These are phyloP conservation scores for Fusarium praegraminearum DNA, from an alignment of 2,329 filamentous ascomycete genomes.

Conservation along the genomic window DNA sequence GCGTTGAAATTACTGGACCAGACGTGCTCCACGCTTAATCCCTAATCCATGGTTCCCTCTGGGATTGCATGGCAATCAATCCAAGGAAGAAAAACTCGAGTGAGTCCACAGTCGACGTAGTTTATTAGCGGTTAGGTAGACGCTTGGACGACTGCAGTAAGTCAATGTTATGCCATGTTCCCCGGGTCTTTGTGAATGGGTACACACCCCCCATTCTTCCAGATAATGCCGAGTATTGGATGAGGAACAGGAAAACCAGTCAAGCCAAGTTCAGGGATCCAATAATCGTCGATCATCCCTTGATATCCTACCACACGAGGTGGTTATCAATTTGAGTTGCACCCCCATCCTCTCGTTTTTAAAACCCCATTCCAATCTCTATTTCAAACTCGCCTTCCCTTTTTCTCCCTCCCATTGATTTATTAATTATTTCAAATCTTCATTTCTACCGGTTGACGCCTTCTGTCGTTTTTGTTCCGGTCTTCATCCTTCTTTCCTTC, in stretches of 20 bases:
- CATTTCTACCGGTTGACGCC: conserved; percentile 38
- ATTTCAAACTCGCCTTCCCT: conserved; percentile 34
- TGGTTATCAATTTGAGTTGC: conserved; percentile 16
- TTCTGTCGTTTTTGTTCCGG: conserved; percentile 31
- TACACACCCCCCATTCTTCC: conserved; percentile 8
- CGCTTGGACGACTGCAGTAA: not conserved
- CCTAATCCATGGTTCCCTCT: conserved; percentile 37
- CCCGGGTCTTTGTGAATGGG: not conserved
- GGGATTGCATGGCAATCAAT: conserved; percentile 21
- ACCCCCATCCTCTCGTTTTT: conserved; percentile 30
- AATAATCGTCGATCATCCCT: conserved; percentile 31
- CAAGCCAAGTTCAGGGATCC: conserved; percentile 19
- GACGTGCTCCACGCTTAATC: conserved; percentile 44
- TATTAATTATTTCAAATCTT: conserved; percentile 30
- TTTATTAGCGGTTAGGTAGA: not conserved
- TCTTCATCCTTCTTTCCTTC: conserved; percentile 45
- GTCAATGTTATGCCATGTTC: not conserved
- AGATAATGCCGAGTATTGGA: conserved; percentile 21
- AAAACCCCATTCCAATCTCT: conserved; percentile 45
- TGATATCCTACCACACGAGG: conserved; percentile 16
- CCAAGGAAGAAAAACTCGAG: conserved; percentile 26
- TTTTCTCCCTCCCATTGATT: conserved; percentile 37
- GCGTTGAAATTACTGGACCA: conserved; percentile 44
- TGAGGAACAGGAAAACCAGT: conserved; percentile 1
- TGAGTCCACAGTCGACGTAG: conserved; percentile 15